Evolutionary conservation across 495 filamentous ascomycete species (phyloP), one percentile per base, ranked within the genome.

Genomic region (Daldinia bambusicola): DNA sequence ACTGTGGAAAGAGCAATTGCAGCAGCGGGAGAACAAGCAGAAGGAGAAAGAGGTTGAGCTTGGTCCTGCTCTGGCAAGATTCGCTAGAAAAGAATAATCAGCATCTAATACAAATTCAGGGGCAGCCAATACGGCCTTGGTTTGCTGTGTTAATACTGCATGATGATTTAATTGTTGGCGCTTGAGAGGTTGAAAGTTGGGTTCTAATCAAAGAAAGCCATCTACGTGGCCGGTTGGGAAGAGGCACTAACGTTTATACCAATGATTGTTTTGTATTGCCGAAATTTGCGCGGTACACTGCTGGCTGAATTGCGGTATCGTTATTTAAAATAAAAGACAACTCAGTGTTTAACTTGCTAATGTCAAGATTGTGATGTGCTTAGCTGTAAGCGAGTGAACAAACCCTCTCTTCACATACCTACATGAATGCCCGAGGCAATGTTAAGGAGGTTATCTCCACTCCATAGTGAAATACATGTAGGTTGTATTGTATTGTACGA

Each of bases 31-130:
- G 60, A 74, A 82, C 74, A 75, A 78, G 78, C 68, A 79, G 40
- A 74, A 81, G 71, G 80, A 83, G 64, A 79, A 78, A 66, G 73
- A 80, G 67, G 79, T 76, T 20, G 79, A 84, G 69, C 68, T 84
- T 67, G 83, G 83, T 8, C 82, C 82, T 30, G 75, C 82, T 37
- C 71, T 85, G 69, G 76, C 81, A 16, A 72, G 83, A 69, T 85
- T 85, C 73, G 83, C 77, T 52, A 79, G 75, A 73, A 84, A 77
- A 70, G 80, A 84, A 20, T 84, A 83, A 76, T 36, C 38, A 43
- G 56, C 58, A 53, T 32, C 40, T 30, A 68, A 61, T 61, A 40
- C 43, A 56, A 68, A 51, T 40, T 55, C 20, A 48, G 38, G 37
- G 65, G 40, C 34, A 61, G 37, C 61, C 61, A 72, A 66, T 66